These are phyloP conservation scores for Waltergamsia citrina DNA, from an alignment of 2,329 filamentous ascomycete genomes.

Conservation along the genomic window DNA sequence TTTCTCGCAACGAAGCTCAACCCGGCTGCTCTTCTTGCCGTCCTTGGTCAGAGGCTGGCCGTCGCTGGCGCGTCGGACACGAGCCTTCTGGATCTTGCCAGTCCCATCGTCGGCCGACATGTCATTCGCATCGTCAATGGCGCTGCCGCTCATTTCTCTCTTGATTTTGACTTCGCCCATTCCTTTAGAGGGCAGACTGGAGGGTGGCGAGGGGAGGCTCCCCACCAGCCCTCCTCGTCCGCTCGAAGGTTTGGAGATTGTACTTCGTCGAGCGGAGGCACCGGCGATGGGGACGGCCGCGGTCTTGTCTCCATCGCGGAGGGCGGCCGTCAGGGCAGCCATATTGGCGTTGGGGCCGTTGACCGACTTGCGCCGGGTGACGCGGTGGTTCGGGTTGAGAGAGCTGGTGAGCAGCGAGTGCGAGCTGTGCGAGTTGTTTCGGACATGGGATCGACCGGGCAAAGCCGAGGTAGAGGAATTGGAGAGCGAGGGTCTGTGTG, in stretches of 20 bases:
- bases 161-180: slow-evolving; percentile 41
- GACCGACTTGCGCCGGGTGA: slow-evolving; percentile 91
- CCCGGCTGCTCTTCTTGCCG: slow-evolving; percentile 71
- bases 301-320: slow-evolving; percentile 52
- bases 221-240: slow-evolving; percentile 32
- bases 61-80: slow-evolving; percentile 65
- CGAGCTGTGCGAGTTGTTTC: slow-evolving; percentile 76
- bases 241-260: slow-evolving; percentile 34
- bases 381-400: slow-evolving; percentile 72
- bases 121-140: slow-evolving; percentile 57
- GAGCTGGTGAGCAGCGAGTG: slow-evolving; percentile 71
- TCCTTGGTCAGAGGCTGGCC: slow-evolving; percentile 75
- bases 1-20: slow-evolving; percentile 90
- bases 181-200: slow-evolving; percentile 55
- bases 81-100: slow-evolving; percentile 35
- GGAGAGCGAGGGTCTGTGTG: slow-evolving; percentile 51
- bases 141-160: slow-evolving; percentile 44
- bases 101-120: slow-evolving; percentile 46
- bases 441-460: slow-evolving; percentile 52
- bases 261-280: slow-evolving; percentile 47
- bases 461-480: slow-evolving; percentile 49
- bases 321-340: slow-evolving; percentile 64
- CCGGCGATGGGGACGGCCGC: slow-evolving; percentile 48
- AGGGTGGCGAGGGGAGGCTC: slow-evolving; percentile 47
- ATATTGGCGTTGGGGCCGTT: slow-evolving; percentile 65